These are phyloP conservation scores for Termitomyces eurrhizus DNA, from an alignment of 768 basidiomycete genomes.

Conservation along the genomic window DNA sequence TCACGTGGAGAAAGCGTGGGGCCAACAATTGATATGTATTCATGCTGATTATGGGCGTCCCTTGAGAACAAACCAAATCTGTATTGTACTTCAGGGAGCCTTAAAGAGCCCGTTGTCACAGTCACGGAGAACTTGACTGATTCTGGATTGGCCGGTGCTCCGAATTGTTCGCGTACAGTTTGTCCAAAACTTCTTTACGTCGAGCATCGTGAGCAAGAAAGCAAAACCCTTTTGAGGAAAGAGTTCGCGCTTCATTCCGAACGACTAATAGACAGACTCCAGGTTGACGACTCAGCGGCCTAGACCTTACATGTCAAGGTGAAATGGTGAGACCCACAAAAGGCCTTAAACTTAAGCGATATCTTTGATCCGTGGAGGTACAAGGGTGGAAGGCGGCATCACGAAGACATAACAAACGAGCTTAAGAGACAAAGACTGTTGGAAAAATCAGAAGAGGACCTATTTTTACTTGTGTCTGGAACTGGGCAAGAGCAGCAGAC, in stretches of 20 bases:
- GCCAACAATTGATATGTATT: conserved; percentile 8
- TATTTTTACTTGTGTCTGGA: neutral
- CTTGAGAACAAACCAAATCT: conserved; percentile 11
- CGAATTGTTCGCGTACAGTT: neutral
- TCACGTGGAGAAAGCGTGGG: conserved; percentile 16
- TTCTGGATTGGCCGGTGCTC: neutral
- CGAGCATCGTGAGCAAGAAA: conserved; percentile 1
- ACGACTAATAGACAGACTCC: neutral
- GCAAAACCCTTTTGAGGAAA: neutral
- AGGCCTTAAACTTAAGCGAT: neutral
- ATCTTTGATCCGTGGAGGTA: conserved; percentile 11
- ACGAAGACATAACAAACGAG: conserved; percentile 3
- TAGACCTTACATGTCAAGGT: neutral
- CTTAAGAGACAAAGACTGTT: neutral
- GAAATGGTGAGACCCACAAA: neutral
- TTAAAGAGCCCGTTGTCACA: conserved; percentile 1
- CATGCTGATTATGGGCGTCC: conserved; percentile 13
- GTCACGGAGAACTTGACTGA: neutral
- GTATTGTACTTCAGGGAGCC: neutral
- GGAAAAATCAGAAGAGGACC: neutral
- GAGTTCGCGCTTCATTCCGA: neutral
- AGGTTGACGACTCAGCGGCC: neutral
- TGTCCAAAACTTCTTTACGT: conserved; percentile 8
- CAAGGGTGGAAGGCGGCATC: neutral
- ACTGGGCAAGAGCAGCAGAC: neutral